phyloP scores from a whole-genome alignment of 1,284 basidiomycete species.

The Apiotrichum domesticum region DNA sequence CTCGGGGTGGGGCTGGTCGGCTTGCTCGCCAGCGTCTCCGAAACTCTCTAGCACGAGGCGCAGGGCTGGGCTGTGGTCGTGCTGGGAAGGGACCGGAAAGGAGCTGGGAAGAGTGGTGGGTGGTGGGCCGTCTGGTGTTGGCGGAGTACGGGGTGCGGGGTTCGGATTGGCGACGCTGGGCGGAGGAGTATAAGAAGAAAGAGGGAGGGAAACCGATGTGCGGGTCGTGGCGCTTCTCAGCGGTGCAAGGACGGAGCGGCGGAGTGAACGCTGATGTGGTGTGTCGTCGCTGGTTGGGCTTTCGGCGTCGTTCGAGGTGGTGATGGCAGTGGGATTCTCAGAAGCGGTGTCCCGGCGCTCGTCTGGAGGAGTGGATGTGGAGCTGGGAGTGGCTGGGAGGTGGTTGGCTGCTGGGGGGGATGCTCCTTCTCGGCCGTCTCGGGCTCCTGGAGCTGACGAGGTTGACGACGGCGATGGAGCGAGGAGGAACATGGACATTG shows the following conservation, averaged over 20 bases:
- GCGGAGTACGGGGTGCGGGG: conserved; percentile 2
- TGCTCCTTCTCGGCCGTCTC: no score
- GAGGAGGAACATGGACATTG: neutral
- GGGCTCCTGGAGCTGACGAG: no score
- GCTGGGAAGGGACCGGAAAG: no score
- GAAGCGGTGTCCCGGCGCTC: no score
- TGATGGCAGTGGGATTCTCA: neutral
- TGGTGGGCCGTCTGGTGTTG: neutral
- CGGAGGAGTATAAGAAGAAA: neutral
- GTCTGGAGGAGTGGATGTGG: no score
- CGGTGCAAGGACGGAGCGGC: neutral
- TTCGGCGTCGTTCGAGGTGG: neutral
- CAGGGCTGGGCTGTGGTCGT: neutral
- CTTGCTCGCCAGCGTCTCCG: neutral
- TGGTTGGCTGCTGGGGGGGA: no score
- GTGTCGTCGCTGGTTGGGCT: neutral
- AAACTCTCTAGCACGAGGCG: neutral
- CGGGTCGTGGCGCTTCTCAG: neutral
- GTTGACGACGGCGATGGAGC: neutral
- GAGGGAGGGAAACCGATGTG: neutral
- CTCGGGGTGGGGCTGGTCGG: no score
- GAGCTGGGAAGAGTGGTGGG: no score
- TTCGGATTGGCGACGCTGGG: neutral
- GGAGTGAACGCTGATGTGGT: neutral
- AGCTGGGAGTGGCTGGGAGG: no score